Base-by-base conservation (phyloP, 2,329 filamentous ascomycete genomes). In the Aquanectria penicillioides region DNA sequence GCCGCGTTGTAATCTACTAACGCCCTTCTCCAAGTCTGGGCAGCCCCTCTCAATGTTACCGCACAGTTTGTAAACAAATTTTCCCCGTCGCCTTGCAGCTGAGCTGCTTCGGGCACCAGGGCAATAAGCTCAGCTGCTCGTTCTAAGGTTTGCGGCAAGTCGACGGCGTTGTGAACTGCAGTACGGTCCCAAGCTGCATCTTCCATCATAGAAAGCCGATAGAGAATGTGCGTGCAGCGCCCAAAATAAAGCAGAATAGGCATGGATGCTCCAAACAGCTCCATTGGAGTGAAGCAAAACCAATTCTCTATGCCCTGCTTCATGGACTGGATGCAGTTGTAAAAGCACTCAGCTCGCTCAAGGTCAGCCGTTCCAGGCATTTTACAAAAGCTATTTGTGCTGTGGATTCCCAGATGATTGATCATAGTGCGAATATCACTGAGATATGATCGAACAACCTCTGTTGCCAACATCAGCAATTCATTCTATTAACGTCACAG, bases 131-230 rank as follows among this genome's bases (percentile, higher is more conserved):
- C 40, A 1, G 50, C 56, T 6, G 28, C 54, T 2, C 49, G 48
- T 23, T 64, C 55, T 7, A 65, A 3, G 5, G 36, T 29, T 5
- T 61, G 57, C 5, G 77, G 56, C 15, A 79, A 57, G 43, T 78
- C 73, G n/a, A 79, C 49, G 5, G 67, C 67, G 34, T 63, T 61
- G 11, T 69, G 66, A 5, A 75, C 71, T 13, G 67, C 69, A 9
- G 64, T 60, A 2, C 76, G 70, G 66, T 79, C 76, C 77, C 78
- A 80, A 1, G 69, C 65, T 2, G 75, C 72, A 40, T 78, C 76
- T 38, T 78, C 73, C 7, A 75, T 51, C 4, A 72, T 63, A 11
- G 70, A 68, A 34, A 69, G 41, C 22, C 54, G 34, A 28, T 73
- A 64, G 15, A 68, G 28, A 38, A 72, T 59, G 17, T 76, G 68